Percentiles rank a stretch among this genome's conserved stretches.
These are phyloP conservation scores for Plantago elongata DNA, from an alignment of 257 asterid genomes.

Conservation along the genomic window DNA sequence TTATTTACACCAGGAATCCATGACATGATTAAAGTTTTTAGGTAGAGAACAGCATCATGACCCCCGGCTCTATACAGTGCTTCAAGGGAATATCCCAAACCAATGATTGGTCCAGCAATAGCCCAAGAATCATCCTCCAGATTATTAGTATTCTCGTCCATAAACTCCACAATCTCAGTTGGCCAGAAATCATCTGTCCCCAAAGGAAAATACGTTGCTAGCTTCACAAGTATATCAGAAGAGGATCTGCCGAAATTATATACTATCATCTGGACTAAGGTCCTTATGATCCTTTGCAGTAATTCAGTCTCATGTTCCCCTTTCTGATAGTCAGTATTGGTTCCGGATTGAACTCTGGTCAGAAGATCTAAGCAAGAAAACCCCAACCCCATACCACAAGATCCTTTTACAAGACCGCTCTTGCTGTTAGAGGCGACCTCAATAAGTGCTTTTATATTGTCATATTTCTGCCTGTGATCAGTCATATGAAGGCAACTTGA, in stretches of 20 bases:
- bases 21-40: conserved; percentile 61
- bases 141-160: conserved; percentile 30
- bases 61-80: conserved; percentile 81
- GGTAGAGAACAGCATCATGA: conserved; percentile 51
- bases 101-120: conserved; percentile 76
- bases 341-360: conserved; percentile 50
- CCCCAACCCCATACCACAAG: conserved; percentile 96
- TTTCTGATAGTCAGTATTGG: conserved; percentile 32
- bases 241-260: conserved; percentile 59
- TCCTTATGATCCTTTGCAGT: conserved; percentile 51
- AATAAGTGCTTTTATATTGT: conserved; percentile 65
- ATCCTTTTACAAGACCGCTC: conserved; percentile 91
- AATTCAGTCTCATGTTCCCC: conserved; percentile 43
- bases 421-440: conserved; percentile 77
- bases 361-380: conserved; percentile 80
- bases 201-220: conserved; percentile 43
- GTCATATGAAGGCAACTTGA: conserved; percentile 90
- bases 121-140: conserved; percentile 86
- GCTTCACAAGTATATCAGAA: conserved; percentile 41
- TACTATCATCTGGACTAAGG: conserved; percentile 52
- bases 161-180: conserved; percentile 29
- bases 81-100: conserved; percentile 68
- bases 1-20: conserved; percentile 45
- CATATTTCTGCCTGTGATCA: conserved; percentile 71
- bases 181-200: conserved; percentile 34